A percentile compares a stretch with the other conserved stretches of the same genome.
phyloP scores from a whole-genome alignment of 2,329 filamentous ascomycete species.

The Arthroderma uncinatum region DNA sequence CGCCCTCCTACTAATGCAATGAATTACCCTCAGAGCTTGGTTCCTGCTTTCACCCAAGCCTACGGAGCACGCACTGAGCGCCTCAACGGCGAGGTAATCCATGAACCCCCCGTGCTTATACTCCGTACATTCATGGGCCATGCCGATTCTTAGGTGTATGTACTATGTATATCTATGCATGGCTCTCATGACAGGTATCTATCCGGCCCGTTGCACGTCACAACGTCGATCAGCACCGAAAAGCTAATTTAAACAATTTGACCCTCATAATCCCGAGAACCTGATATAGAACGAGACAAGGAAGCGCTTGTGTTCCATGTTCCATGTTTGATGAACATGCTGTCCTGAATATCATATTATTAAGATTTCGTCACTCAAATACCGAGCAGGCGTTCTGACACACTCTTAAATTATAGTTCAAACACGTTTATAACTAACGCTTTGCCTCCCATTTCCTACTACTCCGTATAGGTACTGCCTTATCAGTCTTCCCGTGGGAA shows the following conservation, averaged over 20 bases:
- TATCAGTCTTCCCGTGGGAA: not conserved
- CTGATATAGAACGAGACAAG: not conserved
- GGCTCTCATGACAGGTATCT: not conserved
- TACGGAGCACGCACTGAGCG: not conserved
- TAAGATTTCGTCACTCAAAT: not conserved
- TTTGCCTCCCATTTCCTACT: too few relatives aligned
- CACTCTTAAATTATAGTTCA: not conserved
- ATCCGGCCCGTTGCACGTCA: constrained; percentile 4
- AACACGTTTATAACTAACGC: not conserved
- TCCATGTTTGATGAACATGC: constrained; percentile 2
- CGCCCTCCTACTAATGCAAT: not conserved
- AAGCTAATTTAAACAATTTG: not conserved
- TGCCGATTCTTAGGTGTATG: not conserved
- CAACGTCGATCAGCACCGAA: constrained; percentile 4
- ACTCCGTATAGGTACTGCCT: too few relatives aligned
- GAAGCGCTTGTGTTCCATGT: not conserved
- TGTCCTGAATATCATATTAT: not conserved
- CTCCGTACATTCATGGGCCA: not conserved
- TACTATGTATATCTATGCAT: not conserved
- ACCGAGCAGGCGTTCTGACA: not conserved
- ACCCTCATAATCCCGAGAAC: constrained; percentile 2
- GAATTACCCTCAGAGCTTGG: not conserved
- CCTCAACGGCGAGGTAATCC: not conserved
- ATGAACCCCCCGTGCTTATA: not conserved
- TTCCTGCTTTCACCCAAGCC: not conserved